phyloP scores from a whole-genome alignment of 192 early-diverging fungal species.

The Coemansia sp. region DNA sequence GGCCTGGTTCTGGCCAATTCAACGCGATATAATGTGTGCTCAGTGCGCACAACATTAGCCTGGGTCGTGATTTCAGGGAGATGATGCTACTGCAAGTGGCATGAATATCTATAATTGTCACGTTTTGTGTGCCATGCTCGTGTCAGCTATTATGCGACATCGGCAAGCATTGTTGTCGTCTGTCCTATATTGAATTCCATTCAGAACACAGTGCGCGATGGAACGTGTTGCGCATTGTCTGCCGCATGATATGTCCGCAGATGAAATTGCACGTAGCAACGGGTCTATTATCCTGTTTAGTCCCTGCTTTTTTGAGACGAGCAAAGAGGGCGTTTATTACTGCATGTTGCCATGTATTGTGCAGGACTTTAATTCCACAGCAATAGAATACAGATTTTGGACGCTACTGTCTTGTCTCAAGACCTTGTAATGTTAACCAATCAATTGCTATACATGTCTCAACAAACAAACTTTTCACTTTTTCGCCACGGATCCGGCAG shows the following conservation, averaged over 20 bases:
- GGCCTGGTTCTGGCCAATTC: background rate
- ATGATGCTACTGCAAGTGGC: background rate
- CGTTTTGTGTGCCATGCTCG: background rate
- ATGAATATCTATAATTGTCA: constrained; percentile 2
- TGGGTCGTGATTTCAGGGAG: background rate
- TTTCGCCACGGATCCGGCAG: background rate
- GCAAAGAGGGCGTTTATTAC: background rate
- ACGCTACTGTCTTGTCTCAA: background rate
- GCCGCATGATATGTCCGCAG: background rate
- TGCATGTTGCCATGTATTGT: background rate
- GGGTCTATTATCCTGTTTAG: background rate
- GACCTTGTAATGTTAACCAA: background rate
- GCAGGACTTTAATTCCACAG: no score
- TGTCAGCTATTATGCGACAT: background rate
- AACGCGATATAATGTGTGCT: background rate
- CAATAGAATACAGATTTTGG: no score
- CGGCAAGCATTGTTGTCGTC: background rate
- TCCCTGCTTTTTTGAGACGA: background rate
- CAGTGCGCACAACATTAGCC: background rate
- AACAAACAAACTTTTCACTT: background rate
- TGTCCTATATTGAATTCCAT: constrained; percentile 5
- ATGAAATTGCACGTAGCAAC: background rate
- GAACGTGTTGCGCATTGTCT: background rate
- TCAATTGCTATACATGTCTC: background rate
- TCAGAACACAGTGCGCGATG: background rate